Percentiles rank a stretch among this genome's conserved stretches.
These are phyloP conservation scores for Fonsecaea monophora DNA, from an alignment of 2,329 filamentous ascomycete species.

Conservation along the genomic window DNA sequence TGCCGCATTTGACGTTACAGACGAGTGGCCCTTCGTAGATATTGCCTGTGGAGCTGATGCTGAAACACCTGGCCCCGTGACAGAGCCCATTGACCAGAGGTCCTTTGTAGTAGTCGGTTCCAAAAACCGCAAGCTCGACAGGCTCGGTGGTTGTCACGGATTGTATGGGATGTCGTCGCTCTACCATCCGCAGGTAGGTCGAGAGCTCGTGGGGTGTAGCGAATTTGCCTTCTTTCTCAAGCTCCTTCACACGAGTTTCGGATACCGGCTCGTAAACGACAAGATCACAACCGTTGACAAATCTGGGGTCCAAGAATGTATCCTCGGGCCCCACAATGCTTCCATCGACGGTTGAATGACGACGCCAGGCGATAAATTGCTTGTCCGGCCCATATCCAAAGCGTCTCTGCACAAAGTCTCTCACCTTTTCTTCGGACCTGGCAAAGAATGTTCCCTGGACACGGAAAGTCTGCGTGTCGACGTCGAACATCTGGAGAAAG, in stretches of 20 bases:
- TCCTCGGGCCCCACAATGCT: constrained; percentile 44
- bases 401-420: constrained; percentile 49
- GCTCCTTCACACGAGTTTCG: constrained; percentile 41
- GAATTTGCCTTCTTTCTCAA: constrained; percentile 44
- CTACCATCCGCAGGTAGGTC: constrained; percentile 33
- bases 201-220: constrained; percentile 31
- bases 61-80: constrained; percentile 61
- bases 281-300: constrained; percentile 50
- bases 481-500: constrained; percentile 61
- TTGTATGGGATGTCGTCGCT: constrained; percentile 35
- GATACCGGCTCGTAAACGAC: constrained; percentile 51
- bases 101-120: constrained; percentile 62
- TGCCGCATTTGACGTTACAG: constrained; percentile 60
- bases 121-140: constrained; percentile 60
- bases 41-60: constrained; percentile 61
- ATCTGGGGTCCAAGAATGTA: constrained; percentile 35
- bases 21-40: constrained; percentile 64
- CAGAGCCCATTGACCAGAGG: constrained; percentile 57
- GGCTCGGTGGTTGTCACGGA: constrained; percentile 34
- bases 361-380: constrained; percentile 54
- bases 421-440: constrained; percentile 49
- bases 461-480: constrained; percentile 53
- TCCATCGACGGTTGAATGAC: constrained; percentile 44
- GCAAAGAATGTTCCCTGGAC: constrained; percentile 53
- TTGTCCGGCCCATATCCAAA: constrained; percentile 48